Percentiles rank a stretch among this genome's conserved stretches.
These are phyloP conservation scores for Colletotrichum truncatum DNA, from an alignment of 2,329 filamentous ascomycete species.

Conservation along the genomic window DNA sequence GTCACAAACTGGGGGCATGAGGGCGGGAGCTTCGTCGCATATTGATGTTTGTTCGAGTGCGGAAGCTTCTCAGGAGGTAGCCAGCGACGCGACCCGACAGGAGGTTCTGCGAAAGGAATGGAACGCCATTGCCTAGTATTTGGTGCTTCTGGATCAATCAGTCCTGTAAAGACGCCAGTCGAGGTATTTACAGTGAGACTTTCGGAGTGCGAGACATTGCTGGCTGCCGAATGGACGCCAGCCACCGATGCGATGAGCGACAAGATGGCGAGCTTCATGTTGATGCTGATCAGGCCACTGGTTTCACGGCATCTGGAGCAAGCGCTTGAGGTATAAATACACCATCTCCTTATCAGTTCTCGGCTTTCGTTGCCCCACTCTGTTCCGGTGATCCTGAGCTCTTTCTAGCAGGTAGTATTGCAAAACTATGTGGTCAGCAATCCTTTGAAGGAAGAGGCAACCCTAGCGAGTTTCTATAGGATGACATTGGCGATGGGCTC, in stretches of 20 bases:
- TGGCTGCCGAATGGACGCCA: background rate
- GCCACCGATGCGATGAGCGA: background rate
- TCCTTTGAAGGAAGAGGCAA: background rate
- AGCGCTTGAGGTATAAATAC: background rate
- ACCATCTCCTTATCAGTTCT: background rate
- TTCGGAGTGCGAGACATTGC: background rate
- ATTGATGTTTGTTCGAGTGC: slow-evolving; percentile 35
- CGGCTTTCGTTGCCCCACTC: background rate
- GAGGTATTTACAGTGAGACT: slow-evolving; percentile 40
- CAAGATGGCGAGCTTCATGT: background rate
- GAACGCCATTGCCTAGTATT: slow-evolving; percentile 46
- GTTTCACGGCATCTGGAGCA: background rate
- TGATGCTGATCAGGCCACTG: background rate
- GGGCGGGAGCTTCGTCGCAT: slow-evolving; percentile 38
- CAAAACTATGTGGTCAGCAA: slow-evolving; percentile 13
- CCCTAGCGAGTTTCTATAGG: background rate
- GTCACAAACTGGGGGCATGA: slow-evolving; percentile 46
- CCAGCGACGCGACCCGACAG: slow-evolving; percentile 40
- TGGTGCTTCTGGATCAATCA: slow-evolving; percentile 41
- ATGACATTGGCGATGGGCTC: too few species aligned
- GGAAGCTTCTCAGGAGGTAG: slow-evolving; percentile 37
- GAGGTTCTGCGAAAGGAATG: slow-evolving; percentile 48
- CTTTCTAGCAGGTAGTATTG: slow-evolving; percentile 12
- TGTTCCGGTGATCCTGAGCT: background rate
- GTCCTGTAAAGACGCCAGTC: slow-evolving; percentile 44